These are phyloP conservation scores for Puccinellia tenuiflora DNA, from an alignment of 176 grass and related monocot species.

Conservation along the genomic window DNA sequence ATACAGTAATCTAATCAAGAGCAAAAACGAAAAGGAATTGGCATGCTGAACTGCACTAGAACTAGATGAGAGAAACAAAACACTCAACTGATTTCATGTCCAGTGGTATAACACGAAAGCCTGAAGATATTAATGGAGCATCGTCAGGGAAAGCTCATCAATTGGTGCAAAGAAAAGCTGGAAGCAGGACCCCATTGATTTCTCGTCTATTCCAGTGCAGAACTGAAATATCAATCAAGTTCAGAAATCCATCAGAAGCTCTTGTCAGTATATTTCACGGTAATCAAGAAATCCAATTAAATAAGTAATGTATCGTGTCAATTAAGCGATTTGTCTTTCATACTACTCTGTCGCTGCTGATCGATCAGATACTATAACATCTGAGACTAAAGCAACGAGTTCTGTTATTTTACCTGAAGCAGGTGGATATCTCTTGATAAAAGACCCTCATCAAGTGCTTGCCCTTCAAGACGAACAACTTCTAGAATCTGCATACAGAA, in stretches of 20 bases:
- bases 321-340: background rate
- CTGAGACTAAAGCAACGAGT: background rate
- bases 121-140: constrained; percentile 83
- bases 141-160: constrained; percentile 94
- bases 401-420: constrained; percentile 58
- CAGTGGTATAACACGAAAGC: constrained; percentile 88
- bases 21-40: background rate
- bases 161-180: constrained; percentile 98
- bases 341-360: background rate
- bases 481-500: constrained; percentile 64
- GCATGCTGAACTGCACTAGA: background rate
- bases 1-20: background rate
- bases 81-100: constrained; percentile 80
- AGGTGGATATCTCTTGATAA: constrained; percentile 86
- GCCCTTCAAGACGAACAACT: constrained; percentile 93
- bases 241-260: background rate
- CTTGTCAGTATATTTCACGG: background rate
- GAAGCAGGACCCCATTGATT: constrained; percentile 88
- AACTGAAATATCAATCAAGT: constrained; percentile 63
- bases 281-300: background rate
- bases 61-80: background rate
- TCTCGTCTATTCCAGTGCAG: constrained; percentile 90
- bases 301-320: background rate
- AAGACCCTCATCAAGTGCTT: constrained; percentile 66
- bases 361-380: background rate